Base-by-base conservation (phyloP, 2,329 filamentous ascomycete genomes). In the Thermoascus crustaceus region DNA sequence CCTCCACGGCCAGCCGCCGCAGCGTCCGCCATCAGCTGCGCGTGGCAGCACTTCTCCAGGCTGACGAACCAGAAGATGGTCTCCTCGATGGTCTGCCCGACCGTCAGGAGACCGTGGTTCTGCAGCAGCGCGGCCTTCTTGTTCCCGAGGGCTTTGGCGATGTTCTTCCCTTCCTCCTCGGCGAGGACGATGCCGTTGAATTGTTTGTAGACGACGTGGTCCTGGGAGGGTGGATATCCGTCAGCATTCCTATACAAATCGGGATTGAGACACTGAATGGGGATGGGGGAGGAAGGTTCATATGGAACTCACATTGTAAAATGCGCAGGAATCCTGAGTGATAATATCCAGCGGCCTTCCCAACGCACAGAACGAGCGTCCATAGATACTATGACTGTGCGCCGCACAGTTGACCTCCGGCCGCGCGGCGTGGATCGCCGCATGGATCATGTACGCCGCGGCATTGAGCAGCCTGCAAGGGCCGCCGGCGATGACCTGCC, bases 401-500 rank as follows among this genome's bases (percentile, higher is more conserved):
- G 71, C 71, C 0, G 71, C 73, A 40, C 70, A 73, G 3, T 65
- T 53, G 6, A 76, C 64, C 40, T 76, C 73, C 0, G 72, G 73
- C 5, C 73, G 58, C 0, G 72, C 72, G 9, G 60, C 50, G 47
- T 76, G 73, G n/a, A 77, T 67, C 4, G 68, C 71, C 3, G 59
- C 55, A 45, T 72, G 69, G 37, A 73, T 73, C 62, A 70, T 68
- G 47, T 69, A 73, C 0, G 63, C 65, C 4, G 66, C 67, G 3
- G 58, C 58, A 33, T 73, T 73, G 31, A 73, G 49, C 31, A 65
- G 47, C 8, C 63, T 52, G 5, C 16, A 26, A 13, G 32, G 24
- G 13, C 78, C 79, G 3, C 79, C 78, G 7, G 75, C 78, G 20
- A 84, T 71, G 16, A 83, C 69, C 16, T 74, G 60, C 2, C 80